Evolutionary conservation across 2,329 filamentous ascomycete genomes (phyloP), one percentile per base, ranked within the genome.

Genomic region (Diaporthe destruens): DNA sequence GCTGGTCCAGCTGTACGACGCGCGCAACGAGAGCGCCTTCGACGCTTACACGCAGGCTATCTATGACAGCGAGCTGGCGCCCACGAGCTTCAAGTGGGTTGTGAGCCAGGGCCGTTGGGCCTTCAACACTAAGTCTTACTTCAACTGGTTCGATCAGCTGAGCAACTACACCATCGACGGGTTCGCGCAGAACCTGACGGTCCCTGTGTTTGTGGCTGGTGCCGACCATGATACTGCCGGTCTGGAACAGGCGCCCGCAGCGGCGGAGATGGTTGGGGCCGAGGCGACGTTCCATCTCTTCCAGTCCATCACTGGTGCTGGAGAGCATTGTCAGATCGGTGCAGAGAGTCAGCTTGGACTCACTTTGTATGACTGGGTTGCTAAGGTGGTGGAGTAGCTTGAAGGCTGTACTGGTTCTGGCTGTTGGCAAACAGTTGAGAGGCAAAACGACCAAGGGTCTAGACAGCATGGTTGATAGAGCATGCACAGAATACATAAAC

Each of bases 91-190:
- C 29, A 74, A 77, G 36, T 83, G 81, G 81, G 77, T 73, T 66
- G 69, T 82, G 25, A 76, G 79, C 49, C 81, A 83, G 71, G 80
- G 81, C 6, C 69, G 81, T 1, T 83, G 80, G 80, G 75, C 79
- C 3, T 82, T 82, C 73, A 75, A 79, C n/a, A 65, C 59, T 1
- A 77, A 76, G 8, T 69, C 76, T 23, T 80, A 77, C 61, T 82
- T 74, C 71, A 76, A 80, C 70, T 77, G 72, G 74, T 73, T 77
- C 32, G 72, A 54, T 11, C 65, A 71, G 44, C 57, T 77, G 6
- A 74, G 74, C 0, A 67, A 54, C 12, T 73, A 74, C 73, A 74
- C 63, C 23, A 74, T 77, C 55, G 73, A 66, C 16, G 75, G 72
- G 9, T 39, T 74, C 14, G 66, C 77, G 3, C 69, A 56, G 39